Base-by-base conservation (phyloP, 106 monocot species). In the Acorus calamus region DNA sequence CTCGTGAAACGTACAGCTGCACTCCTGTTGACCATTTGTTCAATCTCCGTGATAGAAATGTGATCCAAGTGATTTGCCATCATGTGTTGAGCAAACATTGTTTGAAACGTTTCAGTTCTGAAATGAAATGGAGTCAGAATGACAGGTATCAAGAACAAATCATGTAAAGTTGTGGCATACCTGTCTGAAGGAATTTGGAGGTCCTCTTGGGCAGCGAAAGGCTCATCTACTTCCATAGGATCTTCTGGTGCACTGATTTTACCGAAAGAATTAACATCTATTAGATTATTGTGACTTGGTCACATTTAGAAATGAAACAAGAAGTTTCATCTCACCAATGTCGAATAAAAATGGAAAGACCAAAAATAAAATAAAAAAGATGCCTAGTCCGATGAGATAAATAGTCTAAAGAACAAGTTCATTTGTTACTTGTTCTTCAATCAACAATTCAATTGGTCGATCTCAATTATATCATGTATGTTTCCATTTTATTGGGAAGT, bases 11-110 rank as follows among this genome's bases (percentile, higher is more conserved):
- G 77, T 9, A 48, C 44, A 52, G 65, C 49, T 55, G 92, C 61
- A 66, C 75, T 82, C 6, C 68, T 73, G 59, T 86, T 92, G 49
- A 88, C 75, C 54, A 92, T 51, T 11, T 71, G 77, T 61, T 92
- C 98, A 57, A 98, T 67, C 54, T 98, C 98, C 59, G 80, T 13
- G 48, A 98, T 79, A 5, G 91, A 79, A 14, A 92, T 98, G 55
- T 81, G 87, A 66, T 88, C 87, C 47, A 88, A 44, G 72, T 75
- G 84, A 62, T 98, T 88, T 11, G 78, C 68, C 47, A 83, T 11
- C 43, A 92, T 81, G 66, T 98, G 85, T 62, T 92, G 85, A 14
- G 80, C 78, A 55, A 98, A 76, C 48, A 92, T 81, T 4, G 76
- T 60, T 55, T 85, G 77, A 73, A 98, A 98, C 11, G 61, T 5